phyloP scores from a whole-genome alignment of 805 yeast species.

The Hermanozyma aechmeae region DNA sequence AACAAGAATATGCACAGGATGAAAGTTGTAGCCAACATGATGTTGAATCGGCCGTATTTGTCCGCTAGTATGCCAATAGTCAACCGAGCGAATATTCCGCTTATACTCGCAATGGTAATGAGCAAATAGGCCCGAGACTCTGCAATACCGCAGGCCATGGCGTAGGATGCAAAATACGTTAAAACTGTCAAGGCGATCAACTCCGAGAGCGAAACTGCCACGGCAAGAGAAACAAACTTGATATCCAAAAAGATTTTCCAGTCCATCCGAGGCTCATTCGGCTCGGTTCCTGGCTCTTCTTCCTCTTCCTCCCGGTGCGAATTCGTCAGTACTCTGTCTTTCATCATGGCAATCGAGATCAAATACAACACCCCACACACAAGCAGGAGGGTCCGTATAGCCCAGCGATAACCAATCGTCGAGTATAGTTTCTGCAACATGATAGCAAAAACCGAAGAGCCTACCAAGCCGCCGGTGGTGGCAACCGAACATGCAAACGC shows the following conservation, averaged over 20 bases:
- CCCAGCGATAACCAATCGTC: constrained; percentile 45
- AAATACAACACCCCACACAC: too few relatives aligned
- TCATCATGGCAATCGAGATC: too few relatives aligned
- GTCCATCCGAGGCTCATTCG: too few relatives aligned
- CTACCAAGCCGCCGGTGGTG: constrained; percentile 42
- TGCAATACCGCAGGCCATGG: constrained; percentile 37
- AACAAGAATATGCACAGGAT: background rate
- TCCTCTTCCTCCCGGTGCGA: too few relatives aligned
- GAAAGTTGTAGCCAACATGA: constrained; percentile 22
- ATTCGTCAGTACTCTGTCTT: too few relatives aligned
- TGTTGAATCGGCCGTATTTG: constrained; percentile 42
- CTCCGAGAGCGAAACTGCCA: constrained; percentile 38
- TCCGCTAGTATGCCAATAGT: constrained; percentile 23
- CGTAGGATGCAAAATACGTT: constrained; percentile 46
- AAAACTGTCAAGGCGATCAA: constrained; percentile 36
- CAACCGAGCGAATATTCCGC: constrained; percentile 31
- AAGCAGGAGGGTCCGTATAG: constrained; percentile 40
- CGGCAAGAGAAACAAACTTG: constrained; percentile 32
- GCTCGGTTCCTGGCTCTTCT: too few relatives aligned
- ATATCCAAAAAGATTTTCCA: too few relatives aligned
- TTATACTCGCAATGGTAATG: constrained; percentile 37
- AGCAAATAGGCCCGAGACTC: constrained; percentile 35
- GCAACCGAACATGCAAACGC: constrained; percentile 38
- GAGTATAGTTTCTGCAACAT: constrained; percentile 41
- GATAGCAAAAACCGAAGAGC: constrained; percentile 46